Evolutionary conservation across 2,329 filamentous ascomycete genomes (phyloP).

Genomic region (Metarhizium humberi): DNA sequence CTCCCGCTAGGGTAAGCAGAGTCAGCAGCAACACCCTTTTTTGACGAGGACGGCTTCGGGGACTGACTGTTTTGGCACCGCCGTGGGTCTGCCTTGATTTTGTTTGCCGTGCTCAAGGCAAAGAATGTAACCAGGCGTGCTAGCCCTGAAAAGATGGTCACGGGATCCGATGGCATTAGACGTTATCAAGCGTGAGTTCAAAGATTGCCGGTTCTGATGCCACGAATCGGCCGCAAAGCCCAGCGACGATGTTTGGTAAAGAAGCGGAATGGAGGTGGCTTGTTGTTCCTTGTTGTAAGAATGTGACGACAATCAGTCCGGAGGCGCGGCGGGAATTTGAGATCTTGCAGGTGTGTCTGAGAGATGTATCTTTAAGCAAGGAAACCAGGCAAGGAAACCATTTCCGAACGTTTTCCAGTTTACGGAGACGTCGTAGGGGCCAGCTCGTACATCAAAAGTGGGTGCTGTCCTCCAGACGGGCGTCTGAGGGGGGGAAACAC

Average conservation of each 20-base stretch:
- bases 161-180: background rate
- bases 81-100: background rate
- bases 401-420: background rate
- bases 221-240: background rate
- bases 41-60: background rate
- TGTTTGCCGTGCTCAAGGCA: background rate
- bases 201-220: background rate
- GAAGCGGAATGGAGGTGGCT: background rate
- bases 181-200: background rate
- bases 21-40: background rate
- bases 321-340: background rate
- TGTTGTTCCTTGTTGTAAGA: background rate
- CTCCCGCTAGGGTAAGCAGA: background rate
- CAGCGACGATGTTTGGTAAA: background rate
- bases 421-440: background rate
- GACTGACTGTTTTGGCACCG: background rate
- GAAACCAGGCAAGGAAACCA: conserved; percentile 1
- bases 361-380: conserved; percentile 1
- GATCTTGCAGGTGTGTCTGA: background rate
- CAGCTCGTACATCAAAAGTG: conserved; percentile 1
- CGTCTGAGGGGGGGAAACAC: background rate
- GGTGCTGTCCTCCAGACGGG: conserved; percentile 1
- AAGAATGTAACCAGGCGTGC: background rate
- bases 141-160: background rate
- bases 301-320: background rate